These are phyloP conservation scores for Physaria fendleri DNA, from an alignment of 345 rosid species.

Conservation along the genomic window DNA sequence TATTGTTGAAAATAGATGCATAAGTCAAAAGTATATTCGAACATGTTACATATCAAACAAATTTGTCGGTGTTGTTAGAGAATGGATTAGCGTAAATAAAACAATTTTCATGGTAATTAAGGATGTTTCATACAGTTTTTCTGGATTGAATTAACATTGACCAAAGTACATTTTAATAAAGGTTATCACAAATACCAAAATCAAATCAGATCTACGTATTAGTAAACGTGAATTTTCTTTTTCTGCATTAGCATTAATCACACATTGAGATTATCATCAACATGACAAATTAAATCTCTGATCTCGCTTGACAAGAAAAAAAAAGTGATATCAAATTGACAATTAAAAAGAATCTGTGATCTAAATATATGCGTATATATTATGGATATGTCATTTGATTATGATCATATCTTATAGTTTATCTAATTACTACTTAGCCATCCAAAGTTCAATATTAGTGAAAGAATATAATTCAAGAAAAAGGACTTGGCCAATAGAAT, in stretches of 20 bases:
- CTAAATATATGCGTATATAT: not conserved
- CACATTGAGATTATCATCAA: not conserved
- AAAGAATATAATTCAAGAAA: not conserved
- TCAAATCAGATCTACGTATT: slow-evolving; percentile 22
- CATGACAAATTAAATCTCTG: not conserved
- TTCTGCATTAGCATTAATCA: slow-evolving; percentile 15
- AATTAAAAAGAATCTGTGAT: too few relatives aligned
- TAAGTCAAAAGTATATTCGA: not conserved
- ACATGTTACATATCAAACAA: not conserved
- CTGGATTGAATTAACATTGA: not conserved
- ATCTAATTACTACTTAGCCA: not conserved
- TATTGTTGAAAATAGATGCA: not conserved
- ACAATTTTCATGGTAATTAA: too few relatives aligned
- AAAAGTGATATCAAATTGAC: too few relatives aligned
- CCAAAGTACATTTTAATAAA: not conserved
- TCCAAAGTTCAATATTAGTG: slow-evolving; percentile 1
- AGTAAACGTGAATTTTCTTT: slow-evolving; percentile 1
- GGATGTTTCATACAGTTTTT: not conserved
- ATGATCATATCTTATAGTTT: slow-evolving; percentile 1
- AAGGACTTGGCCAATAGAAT: slow-evolving; percentile 9
- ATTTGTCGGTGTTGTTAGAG: not conserved
- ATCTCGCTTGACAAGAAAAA: too few relatives aligned
- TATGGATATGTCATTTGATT: not conserved
- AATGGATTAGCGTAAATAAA: not conserved
- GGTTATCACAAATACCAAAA: slow-evolving; percentile 20